phyloP scores from a whole-genome alignment of 1,284 basidiomycete species.

The Pisolithus thermaeus region DNA sequence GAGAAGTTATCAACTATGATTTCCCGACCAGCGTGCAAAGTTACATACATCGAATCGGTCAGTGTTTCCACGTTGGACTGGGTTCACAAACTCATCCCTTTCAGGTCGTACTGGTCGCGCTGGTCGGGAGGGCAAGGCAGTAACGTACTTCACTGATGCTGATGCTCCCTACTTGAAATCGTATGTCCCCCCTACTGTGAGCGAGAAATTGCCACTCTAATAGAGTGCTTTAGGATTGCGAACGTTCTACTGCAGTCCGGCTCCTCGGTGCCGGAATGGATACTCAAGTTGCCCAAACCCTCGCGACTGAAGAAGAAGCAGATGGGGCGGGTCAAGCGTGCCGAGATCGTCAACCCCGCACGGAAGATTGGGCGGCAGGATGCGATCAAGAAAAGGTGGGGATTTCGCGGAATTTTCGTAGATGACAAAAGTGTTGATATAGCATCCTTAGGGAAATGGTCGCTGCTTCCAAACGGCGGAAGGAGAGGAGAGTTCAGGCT shows the following conservation, averaged over 20 bases:
- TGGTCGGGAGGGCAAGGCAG: constrained; percentile 84
- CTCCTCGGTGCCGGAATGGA: constrained; percentile 87
- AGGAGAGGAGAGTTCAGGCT: constrained; percentile 26
- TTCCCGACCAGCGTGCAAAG: constrained; percentile 92
- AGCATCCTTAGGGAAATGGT: constrained; percentile 59
- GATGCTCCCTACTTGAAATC: constrained; percentile 90
- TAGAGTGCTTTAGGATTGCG: constrained; percentile 61
- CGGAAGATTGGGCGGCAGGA: constrained; percentile 67
- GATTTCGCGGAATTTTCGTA: neutral
- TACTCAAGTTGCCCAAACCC: constrained; percentile 80
- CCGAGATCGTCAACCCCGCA: constrained; percentile 69
- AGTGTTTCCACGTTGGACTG: constrained; percentile 12
- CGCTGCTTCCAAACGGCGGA: constrained; percentile 60
- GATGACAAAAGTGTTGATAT: neutral
- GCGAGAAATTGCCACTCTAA: constrained; percentile 9
- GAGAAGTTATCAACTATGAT: constrained; percentile 95
- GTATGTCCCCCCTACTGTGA: constrained; percentile 39
- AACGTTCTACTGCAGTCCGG: constrained; percentile 92
- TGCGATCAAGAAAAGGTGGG: constrained; percentile 68
- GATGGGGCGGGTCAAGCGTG: constrained; percentile 82
- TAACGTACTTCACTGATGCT: constrained; percentile 94
- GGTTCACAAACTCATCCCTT: constrained; percentile 1
- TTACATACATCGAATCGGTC: constrained; percentile 93
- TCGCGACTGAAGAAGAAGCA: constrained; percentile 82
- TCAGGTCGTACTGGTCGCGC: constrained; percentile 89